Conservation (phyloP, 2,329 filamentous ascomycete species). For the Neofusicoccum parvum region DNA sequence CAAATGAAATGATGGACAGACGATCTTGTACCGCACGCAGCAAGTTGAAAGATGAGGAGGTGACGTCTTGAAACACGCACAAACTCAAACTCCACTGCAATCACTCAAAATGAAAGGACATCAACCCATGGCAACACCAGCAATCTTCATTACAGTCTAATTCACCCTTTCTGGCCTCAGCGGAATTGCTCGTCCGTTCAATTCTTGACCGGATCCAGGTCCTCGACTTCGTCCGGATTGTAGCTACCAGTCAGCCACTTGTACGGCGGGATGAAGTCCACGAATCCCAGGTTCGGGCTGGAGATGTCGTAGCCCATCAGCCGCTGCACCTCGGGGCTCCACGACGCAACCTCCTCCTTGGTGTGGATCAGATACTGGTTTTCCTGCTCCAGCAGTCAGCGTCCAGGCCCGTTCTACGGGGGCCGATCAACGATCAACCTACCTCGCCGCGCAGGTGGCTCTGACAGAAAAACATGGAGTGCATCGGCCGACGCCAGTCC, state of each 20-base stretch:
- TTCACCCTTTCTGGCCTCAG: no score
- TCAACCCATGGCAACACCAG: no score
- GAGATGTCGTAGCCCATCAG: conserved; percentile 20
- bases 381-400: conserved; percentile 4
- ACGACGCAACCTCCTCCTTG: conserved; percentile 16
- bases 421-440: neutral
- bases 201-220: conserved; percentile 17
- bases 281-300: conserved; percentile 21
- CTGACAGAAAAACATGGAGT: conserved; percentile 20
- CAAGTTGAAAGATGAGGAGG: neutral
- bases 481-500: conserved; percentile 22
- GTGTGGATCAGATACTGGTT: conserved; percentile 17
- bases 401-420: no score
- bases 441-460: conserved; percentile 9
- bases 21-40: neutral
- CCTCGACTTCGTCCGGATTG: conserved; percentile 1
- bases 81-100: neutral
- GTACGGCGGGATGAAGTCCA: conserved; percentile 19
- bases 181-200: neutral
- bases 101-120: neutral
- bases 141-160: no score
- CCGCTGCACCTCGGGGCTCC: conserved; percentile 3
- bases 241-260: conserved; percentile 11
- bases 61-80: neutral
- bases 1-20: neutral